Percentiles rank a stretch among this genome's conserved stretches.
Evolutionary conservation across 768 basidiomycete genomes (phyloP).

Genomic region (Strobilomyces echinocephalus): DNA sequence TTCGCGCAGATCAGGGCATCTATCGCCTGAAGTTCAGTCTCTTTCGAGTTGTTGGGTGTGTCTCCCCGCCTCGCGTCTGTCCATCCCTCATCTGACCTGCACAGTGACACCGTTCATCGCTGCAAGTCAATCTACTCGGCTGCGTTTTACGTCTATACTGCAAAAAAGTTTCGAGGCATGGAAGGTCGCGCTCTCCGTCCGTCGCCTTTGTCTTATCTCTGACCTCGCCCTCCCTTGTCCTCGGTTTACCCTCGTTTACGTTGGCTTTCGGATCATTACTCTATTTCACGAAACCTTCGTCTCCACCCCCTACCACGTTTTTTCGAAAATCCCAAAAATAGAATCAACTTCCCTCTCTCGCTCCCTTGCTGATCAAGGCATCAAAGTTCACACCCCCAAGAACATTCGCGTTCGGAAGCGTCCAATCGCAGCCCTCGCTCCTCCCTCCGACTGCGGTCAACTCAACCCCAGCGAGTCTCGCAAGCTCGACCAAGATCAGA

Average conservation of each 20-base stretch:
- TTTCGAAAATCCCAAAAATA: not conserved
- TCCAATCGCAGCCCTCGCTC: constrained; percentile 39
- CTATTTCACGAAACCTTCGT: constrained; percentile 4
- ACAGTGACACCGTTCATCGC: constrained; percentile 78
- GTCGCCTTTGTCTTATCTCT: constrained; percentile 23
- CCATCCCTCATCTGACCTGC: constrained; percentile 2
- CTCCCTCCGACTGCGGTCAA: constrained; percentile 15
- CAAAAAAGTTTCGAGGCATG: constrained; percentile 97
- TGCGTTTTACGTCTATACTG: constrained; percentile 91
- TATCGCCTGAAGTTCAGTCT: constrained; percentile 69
- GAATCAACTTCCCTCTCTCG: constrained; percentile 88
- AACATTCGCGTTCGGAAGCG: constrained; percentile 82
- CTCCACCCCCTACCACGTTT: not conserved
- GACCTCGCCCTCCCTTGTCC: constrained; percentile 5
- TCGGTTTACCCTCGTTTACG: constrained; percentile 14
- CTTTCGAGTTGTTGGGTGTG: constrained; percentile 90
- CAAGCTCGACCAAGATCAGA: constrained; percentile 27
- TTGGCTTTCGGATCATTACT: constrained; percentile 18
- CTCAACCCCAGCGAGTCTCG: constrained; percentile 11
- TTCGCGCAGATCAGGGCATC: constrained; percentile 87
- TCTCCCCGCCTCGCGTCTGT: constrained; percentile 14
- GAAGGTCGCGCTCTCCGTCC: constrained; percentile 53
- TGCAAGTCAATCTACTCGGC: constrained; percentile 87
- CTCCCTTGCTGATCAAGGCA: constrained; percentile 91
- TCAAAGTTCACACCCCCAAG: constrained; percentile 91